phyloP scores from a whole-genome alignment of 2,329 filamentous ascomycete species.

The Dryadomyces quercus-mongolicae region DNA sequence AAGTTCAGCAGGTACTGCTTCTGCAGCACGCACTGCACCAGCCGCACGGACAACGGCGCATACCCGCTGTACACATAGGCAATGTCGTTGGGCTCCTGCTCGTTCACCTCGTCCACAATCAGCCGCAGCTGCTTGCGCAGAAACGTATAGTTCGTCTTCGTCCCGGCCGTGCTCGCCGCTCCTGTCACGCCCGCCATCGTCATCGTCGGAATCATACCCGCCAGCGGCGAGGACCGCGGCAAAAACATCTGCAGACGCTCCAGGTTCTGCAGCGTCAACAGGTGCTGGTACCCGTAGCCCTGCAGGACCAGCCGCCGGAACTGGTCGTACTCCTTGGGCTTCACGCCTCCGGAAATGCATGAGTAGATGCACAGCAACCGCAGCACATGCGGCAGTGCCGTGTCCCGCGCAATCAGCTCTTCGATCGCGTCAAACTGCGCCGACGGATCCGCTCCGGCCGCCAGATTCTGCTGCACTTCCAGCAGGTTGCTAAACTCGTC shows the following conservation, averaged over 20 bases:
- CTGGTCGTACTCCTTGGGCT: constrained; percentile 74
- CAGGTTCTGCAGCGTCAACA: constrained; percentile 76
- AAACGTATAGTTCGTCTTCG: constrained; percentile 82
- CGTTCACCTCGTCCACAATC: constrained; percentile 93
- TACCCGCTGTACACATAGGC: constrained; percentile 98
- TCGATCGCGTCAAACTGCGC: constrained; percentile 85
- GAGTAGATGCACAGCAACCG: constrained; percentile 85
- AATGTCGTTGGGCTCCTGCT: constrained; percentile 86
- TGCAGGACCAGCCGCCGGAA: constrained; percentile 83
- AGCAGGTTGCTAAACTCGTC: constrained; percentile 80
- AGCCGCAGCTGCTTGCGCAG: constrained; percentile 76
- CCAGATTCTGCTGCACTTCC: constrained; percentile 92
- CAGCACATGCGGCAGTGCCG: constrained; percentile 68
- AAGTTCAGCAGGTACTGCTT: constrained; percentile 71
- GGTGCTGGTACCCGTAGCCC: constrained; percentile 89
- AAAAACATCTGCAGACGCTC: constrained; percentile 84
- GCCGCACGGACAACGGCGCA: constrained; percentile 77
- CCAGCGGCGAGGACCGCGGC: constrained; percentile 62
- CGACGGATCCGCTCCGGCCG: constrained; percentile 77
- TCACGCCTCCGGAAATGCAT: constrained; percentile 77
- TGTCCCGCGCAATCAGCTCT: constrained; percentile 83
- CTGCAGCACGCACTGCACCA: constrained; percentile 87
- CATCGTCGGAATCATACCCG: constrained; percentile 60
- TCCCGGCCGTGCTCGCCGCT: constrained; percentile 36
- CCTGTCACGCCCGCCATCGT: constrained; percentile 37